Conservation (phyloP, 495 filamentous ascomycete species). For the Talaromyces proteolyticus region DNA sequence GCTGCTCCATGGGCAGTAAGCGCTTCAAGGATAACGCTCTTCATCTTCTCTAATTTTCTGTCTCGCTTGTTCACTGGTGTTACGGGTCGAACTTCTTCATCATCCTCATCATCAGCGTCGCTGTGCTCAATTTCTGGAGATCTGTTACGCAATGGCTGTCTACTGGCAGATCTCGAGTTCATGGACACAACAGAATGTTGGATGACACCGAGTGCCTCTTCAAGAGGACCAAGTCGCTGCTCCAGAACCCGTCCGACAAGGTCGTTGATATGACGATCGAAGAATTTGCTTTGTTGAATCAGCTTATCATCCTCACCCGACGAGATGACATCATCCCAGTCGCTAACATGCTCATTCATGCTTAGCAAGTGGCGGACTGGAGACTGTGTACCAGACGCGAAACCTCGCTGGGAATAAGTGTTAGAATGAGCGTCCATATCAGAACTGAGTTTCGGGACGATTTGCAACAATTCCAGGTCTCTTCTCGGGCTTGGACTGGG, state of each 20-base stretch:
- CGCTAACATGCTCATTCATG: conserved; percentile 64
- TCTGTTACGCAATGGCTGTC: conserved; percentile 44
- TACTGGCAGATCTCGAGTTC: conserved; percentile 28
- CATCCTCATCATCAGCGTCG: conserved; percentile 94
- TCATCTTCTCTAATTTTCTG: conserved; percentile 78
- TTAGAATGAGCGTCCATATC: conserved; percentile 30
- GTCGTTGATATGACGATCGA: conserved; percentile 81
- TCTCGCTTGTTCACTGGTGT: conserved; percentile 63
- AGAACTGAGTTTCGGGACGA: conserved; percentile 37
- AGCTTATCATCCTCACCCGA: conserved; percentile 78
- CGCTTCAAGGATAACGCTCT: conserved; percentile 71
- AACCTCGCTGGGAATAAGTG: conserved; percentile 30
- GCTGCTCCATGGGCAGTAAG: conserved; percentile 49
- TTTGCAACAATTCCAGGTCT: conserved; percentile 40
- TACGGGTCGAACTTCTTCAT: conserved; percentile 46
- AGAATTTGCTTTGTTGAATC: conserved; percentile 67
- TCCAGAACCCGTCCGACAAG: conserved; percentile 76
- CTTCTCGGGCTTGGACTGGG: conserved; percentile 70
- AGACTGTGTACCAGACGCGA: conserved; percentile 39
- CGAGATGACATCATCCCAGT: conserved; percentile 86
- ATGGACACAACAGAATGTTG: conserved; percentile 57
- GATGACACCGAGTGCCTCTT: conserved; percentile 69
- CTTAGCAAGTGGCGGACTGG: conserved; percentile 62
- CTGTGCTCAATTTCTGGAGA: conserved; percentile 66
- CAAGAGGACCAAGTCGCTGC: conserved; percentile 68